Conservation (phyloP, 768 basidiomycete genomes). For the Mycena belliarum region DNA sequence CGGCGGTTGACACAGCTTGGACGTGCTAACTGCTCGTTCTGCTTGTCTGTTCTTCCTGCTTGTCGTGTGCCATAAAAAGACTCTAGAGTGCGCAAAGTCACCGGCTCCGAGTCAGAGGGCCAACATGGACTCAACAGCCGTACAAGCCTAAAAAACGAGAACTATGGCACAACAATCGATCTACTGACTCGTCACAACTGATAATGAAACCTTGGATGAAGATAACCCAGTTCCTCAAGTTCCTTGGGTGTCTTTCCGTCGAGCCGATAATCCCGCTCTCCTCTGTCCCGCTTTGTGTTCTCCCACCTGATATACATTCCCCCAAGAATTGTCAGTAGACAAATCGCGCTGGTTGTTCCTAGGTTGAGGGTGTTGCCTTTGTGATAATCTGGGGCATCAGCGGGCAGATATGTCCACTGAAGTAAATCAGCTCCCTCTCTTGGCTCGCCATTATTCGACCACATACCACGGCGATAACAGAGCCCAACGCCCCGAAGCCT, state of each 20-base stretch:
- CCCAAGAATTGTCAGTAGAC: background rate
- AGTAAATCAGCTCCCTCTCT: no score
- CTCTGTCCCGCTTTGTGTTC: background rate
- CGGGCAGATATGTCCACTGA: conserved; percentile 1
- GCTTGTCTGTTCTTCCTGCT: no score
- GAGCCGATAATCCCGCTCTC: background rate
- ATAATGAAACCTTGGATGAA: background rate
- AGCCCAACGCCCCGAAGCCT: conserved; percentile 46
- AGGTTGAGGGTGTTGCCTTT: conserved; percentile 4
- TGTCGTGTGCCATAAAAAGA: no score
- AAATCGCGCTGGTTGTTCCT: background rate
- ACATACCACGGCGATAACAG: conserved; percentile 43
- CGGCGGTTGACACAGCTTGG: no score
- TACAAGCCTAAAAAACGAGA: no score
- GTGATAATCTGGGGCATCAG: background rate
- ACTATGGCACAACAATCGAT: no score
- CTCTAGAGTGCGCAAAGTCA: no score
- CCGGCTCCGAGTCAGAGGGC: no score
- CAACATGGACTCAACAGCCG: no score
- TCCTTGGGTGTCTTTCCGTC: background rate
- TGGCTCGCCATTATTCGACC: no score
- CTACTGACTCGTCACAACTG: no score
- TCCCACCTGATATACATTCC: conserved; percentile 6
- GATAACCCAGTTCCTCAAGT: background rate
- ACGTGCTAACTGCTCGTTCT: no score